Percentiles rank a stretch among this genome's conserved stretches.
These are phyloP conservation scores for Prinsepia uniflora DNA, from an alignment of 306 rosid genomes.

Conservation along the genomic window DNA sequence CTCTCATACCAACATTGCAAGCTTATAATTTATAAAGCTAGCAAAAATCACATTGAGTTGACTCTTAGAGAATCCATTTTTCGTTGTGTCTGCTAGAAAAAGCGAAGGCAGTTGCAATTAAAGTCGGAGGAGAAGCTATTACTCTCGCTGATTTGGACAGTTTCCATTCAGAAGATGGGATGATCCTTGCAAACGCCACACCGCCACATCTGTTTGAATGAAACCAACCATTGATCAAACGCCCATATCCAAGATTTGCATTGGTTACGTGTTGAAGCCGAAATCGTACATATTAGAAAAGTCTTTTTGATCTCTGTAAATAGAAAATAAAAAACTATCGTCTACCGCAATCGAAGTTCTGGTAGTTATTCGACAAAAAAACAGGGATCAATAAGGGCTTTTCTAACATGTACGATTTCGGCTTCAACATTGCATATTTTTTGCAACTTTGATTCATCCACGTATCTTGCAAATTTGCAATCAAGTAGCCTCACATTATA, in stretches of 20 bases:
- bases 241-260: conserved; percentile 48
- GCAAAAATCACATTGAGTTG: background rate
- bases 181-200: conserved; percentile 61
- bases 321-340: no score
- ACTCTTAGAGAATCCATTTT: background rate
- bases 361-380: no score
- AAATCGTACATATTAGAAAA: no score
- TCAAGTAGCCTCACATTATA: background rate
- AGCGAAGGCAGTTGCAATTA: conserved; percentile 46
- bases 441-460: no score
- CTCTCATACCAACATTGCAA: background rate
- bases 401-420: no score
- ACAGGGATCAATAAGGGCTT: no score
- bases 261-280: background rate
- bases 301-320: no score
- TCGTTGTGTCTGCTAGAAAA: conserved; percentile 33
- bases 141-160: conserved; percentile 40
- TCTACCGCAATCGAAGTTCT: no score
- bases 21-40: background rate
- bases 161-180: conserved; percentile 54
- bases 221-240: conserved; percentile 41
- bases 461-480: background rate
- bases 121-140: conserved; percentile 57
- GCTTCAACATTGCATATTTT: no score
- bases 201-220: conserved; percentile 58